A percentile compares a stretch with the other conserved stretches of the same genome.
Conservation (phyloP, 1,284 basidiomycete species). For the Trametes sp. region DNA sequence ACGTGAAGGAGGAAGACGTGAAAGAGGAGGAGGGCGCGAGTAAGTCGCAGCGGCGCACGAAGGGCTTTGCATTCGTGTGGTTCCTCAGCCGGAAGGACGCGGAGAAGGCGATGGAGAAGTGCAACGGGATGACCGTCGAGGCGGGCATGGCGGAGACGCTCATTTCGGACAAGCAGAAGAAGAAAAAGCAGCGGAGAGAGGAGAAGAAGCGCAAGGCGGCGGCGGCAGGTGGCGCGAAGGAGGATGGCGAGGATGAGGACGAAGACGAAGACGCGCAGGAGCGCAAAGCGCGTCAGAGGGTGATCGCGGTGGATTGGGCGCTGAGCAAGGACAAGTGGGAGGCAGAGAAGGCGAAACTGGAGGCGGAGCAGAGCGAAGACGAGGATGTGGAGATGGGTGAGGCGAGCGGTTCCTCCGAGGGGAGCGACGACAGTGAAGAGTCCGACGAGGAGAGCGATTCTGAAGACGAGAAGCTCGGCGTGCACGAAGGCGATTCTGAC, state of each 20-base stretch:
- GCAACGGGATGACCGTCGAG: slow-evolving; percentile 81
- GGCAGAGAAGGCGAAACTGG: slow-evolving; percentile 71
- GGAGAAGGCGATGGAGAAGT: slow-evolving; percentile 81
- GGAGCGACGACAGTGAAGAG: slow-evolving; percentile 37
- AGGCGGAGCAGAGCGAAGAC: slow-evolving; percentile 48
- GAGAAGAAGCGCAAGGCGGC: slow-evolving; percentile 60
- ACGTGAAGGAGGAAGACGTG: slow-evolving; percentile 38
- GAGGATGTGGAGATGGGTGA: slow-evolving; percentile 39
- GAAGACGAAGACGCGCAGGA: slow-evolving; percentile 49
- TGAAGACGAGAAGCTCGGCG: slow-evolving; percentile 50
- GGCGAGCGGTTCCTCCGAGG: slow-evolving; percentile 44
- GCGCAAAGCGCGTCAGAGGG: slow-evolving; percentile 59
- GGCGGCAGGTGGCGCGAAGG: slow-evolving; percentile 45
- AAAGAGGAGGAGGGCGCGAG: slow-evolving; percentile 32
- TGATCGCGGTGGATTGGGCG: slow-evolving; percentile 97
- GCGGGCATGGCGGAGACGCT: slow-evolving; percentile 74
- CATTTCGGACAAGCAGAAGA: slow-evolving; percentile 78
- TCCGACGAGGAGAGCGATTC: slow-evolving; percentile 37
- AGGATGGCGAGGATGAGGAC: slow-evolving; percentile 50
- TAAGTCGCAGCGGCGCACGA: slow-evolving; percentile 52
- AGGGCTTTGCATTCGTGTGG: slow-evolving; percentile 98
- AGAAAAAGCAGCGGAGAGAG: slow-evolving; percentile 69
- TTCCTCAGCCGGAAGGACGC: slow-evolving; percentile 90
- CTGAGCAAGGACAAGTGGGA: slow-evolving; percentile 94
- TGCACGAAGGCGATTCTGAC: slow-evolving; percentile 49